Percentiles rank a stretch among this genome's conserved stretches.
These are phyloP conservation scores for Thielaviopsis punctulata DNA, from an alignment of 2,329 filamentous ascomycete genomes.

Conservation along the genomic window DNA sequence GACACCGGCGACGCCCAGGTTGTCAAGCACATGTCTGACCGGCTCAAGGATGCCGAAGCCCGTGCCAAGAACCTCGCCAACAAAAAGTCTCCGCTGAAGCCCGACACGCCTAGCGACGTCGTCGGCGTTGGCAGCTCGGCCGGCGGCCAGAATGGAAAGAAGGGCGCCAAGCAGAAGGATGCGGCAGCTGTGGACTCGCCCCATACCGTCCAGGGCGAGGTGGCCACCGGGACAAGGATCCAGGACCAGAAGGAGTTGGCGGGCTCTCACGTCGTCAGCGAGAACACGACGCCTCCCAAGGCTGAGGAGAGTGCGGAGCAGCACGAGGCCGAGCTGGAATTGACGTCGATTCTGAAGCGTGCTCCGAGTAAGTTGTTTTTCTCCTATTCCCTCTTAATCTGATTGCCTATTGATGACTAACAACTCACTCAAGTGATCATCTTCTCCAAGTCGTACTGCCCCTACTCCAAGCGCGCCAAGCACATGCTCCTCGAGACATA, in stretches of 20 bases:
- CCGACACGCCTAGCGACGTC: slow-evolving; percentile 39
- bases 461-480: slow-evolving; percentile 72
- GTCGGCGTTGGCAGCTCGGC: slow-evolving; percentile 42
- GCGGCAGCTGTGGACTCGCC: slow-evolving; percentile 28
- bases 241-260: slow-evolving; percentile 50
- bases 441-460: slow-evolving; percentile 91
- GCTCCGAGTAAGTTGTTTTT: slow-evolving; percentile 51
- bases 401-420: slow-evolving; percentile 4
- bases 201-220: slow-evolving; percentile 19
- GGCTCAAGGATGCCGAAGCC: slow-evolving; percentile 51
- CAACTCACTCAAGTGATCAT: slow-evolving; percentile 51
- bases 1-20: slow-evolving; percentile 4
- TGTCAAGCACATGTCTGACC: slow-evolving; percentile 36
- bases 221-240: slow-evolving; percentile 39
- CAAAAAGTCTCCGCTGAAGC: slow-evolving; percentile 43
- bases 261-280: not conserved
- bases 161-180: slow-evolving; percentile 25
- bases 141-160: slow-evolving; percentile 30
- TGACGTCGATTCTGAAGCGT: slow-evolving; percentile 67
- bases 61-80: slow-evolving; percentile 52
- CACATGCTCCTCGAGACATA: slow-evolving; percentile 70
- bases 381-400: not conserved
- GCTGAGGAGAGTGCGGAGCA: slow-evolving; percentile 38
- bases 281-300: slow-evolving; percentile 13
- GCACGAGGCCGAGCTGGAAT: slow-evolving; percentile 48